phyloP scores from a whole-genome alignment of 805 yeast genomes.

The Lipomyces mesembrius region DNA sequence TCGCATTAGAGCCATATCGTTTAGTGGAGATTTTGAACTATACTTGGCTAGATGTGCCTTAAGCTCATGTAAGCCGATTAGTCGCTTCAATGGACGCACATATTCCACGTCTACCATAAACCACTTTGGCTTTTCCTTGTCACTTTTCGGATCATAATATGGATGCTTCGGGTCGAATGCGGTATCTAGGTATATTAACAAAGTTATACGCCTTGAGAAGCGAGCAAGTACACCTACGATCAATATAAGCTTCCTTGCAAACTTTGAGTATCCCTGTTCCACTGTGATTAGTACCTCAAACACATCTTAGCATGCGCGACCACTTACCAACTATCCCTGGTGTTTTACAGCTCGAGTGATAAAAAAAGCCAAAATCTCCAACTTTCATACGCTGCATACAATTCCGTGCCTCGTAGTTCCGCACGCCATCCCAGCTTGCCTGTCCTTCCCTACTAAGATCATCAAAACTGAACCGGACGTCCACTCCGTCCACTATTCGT shows the following conservation, averaged over 20 bases:
- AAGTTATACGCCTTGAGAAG: not conserved
- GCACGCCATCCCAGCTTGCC: slow-evolving; percentile 62
- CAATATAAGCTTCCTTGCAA: slow-evolving; percentile 44
- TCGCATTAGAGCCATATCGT: slow-evolving; percentile 53
- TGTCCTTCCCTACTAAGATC: slow-evolving; percentile 48
- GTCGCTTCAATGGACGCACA: slow-evolving; percentile 51
- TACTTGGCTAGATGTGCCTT: slow-evolving; percentile 39
- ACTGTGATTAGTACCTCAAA: not conserved
- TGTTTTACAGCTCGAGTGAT: slow-evolving; percentile 58
- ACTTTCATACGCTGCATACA: slow-evolving; percentile 54
- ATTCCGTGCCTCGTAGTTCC: slow-evolving; percentile 62
- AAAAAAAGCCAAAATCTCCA: slow-evolving; percentile 57
- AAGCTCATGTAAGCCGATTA: slow-evolving; percentile 51
- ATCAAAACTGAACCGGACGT: slow-evolving; percentile 55
- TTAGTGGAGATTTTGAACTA: slow-evolving; percentile 40
- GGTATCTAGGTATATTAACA: slow-evolving; percentile 29
- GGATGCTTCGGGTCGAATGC: slow-evolving; percentile 51
- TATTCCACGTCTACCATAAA: slow-evolving; percentile 60
- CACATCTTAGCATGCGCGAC: not conserved
- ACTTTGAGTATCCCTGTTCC: slow-evolving; percentile 48
- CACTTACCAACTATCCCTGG: slow-evolving; percentile 55
- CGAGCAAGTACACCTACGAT: slow-evolving; percentile 35
- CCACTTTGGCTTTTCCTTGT: slow-evolving; percentile 55
- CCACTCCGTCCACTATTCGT: slow-evolving; percentile 55
- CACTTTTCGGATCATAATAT: slow-evolving; percentile 56